phyloP scores from a whole-genome alignment of 768 basidiomycete genomes.

The Suillus plorans region DNA sequence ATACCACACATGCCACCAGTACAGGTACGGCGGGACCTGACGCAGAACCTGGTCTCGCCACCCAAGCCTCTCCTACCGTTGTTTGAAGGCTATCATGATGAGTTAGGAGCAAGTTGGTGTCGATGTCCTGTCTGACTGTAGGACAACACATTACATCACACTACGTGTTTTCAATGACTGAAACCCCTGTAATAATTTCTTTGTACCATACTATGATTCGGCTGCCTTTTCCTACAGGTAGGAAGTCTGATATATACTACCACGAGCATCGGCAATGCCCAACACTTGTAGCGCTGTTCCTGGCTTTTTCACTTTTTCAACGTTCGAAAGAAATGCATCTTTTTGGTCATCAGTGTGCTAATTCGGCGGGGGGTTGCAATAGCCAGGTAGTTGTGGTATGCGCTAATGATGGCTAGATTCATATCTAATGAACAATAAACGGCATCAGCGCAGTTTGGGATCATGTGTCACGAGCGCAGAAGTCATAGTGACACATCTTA shows the following conservation, averaged over 20 bases:
- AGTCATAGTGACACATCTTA: not conserved
- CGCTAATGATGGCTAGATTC: not conserved
- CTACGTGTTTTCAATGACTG: not conserved
- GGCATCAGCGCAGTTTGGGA: not conserved
- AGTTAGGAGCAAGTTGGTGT: not conserved
- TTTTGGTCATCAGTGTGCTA: not conserved
- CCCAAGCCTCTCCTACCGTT: slow-evolving; percentile 5
- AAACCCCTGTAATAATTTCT: not conserved
- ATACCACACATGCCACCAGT: not conserved
- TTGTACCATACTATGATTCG: not conserved
- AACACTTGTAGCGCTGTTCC: not conserved
- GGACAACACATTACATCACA: no score
- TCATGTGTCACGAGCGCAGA: not conserved
- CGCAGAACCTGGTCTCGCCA: slow-evolving; percentile 13
- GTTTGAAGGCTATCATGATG: not conserved
- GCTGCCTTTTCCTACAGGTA: not conserved
- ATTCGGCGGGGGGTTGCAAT: not conserved
- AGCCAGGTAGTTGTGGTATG: not conserved
- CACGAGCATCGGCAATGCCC: not conserved
- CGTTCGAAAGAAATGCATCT: not conserved
- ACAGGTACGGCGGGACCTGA: slow-evolving; percentile 8
- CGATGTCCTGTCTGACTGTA: not conserved
- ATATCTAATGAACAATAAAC: not conserved
- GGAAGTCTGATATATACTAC: not conserved
- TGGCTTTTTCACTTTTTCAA: not conserved